Conservation (phyloP, 768 basidiomycete species). For the Tulasnella sp. region DNA sequence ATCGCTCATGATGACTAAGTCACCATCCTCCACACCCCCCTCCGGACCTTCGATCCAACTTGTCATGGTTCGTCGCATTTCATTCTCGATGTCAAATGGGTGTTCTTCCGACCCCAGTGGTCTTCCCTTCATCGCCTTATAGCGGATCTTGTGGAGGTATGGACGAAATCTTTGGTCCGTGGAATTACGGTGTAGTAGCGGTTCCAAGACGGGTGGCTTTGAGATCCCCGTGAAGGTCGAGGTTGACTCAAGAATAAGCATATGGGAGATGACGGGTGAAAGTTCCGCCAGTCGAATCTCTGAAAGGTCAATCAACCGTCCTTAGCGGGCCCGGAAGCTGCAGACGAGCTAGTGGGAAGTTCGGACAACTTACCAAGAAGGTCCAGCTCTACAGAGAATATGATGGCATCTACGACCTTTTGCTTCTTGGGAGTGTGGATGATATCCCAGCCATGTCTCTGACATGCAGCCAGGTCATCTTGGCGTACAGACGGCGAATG, state of each 20-base stretch:
- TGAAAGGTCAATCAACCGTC: background rate
- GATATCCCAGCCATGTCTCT: conserved; percentile 5
- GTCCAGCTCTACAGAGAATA: conserved; percentile 3
- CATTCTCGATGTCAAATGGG: conserved; percentile 6
- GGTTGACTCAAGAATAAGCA: conserved; percentile 9
- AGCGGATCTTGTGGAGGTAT: conserved; percentile 9
- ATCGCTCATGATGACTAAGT: conserved; percentile 10
- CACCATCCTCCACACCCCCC: background rate
- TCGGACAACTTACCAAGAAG: background rate
- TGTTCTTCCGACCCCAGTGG: background rate
- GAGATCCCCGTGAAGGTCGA: conserved; percentile 2
- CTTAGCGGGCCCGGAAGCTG: background rate
- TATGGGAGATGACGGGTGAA: background rate
- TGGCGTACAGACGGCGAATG: conserved; percentile 1
- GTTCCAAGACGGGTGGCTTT: conserved; percentile 4
- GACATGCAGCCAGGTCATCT: conserved; percentile 1
- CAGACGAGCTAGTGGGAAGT: no score
- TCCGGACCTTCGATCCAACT: background rate
- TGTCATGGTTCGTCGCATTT: conserved; percentile 1
- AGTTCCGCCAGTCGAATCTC: conserved; percentile 10
- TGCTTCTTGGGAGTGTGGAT: background rate
- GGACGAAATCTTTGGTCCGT: conserved; percentile 1
- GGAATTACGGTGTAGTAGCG: conserved; percentile 2
- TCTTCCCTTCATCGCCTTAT: background rate
- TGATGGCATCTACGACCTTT: conserved; percentile 9